These are phyloP conservation scores for Colletotrichum sp. DNA, from an alignment of 2,329 filamentous ascomycete genomes.

Conservation along the genomic window DNA sequence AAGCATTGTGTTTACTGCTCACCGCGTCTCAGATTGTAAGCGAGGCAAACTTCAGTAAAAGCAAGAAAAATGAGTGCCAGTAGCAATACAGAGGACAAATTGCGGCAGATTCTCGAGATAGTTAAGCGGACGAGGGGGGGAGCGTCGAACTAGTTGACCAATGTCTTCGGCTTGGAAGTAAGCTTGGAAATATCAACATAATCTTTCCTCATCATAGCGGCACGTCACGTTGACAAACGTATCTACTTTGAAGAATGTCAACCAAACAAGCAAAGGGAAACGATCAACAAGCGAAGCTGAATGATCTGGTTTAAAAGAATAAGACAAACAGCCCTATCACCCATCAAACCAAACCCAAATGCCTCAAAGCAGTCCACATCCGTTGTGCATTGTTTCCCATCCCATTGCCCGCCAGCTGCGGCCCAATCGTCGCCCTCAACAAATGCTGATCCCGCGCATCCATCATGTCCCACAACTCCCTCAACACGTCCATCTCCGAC, in stretches of 20 bases:
- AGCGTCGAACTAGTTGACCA: neutral
- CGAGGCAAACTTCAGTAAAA: neutral
- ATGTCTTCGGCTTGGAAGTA: neutral
- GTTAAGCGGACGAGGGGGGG: neutral
- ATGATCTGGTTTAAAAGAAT: neutral
- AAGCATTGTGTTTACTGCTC: neutral
- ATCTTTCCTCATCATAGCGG: rapidly evolving
- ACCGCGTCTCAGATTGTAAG: neutral
- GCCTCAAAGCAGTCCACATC: conserved; percentile 15
- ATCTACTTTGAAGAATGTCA: neutral
- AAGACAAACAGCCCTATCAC: neutral
- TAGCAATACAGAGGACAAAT: neutral
- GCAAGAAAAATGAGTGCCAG: neutral
- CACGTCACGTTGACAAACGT: neutral
- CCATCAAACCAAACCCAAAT: conserved; percentile 1
- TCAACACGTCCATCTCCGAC: conserved; percentile 7
- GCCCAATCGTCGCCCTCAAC: conserved; percentile 1
- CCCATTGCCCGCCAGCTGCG: conserved; percentile 1
- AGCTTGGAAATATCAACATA: neutral
- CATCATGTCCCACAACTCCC: conserved; percentile 17
- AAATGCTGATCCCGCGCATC: neutral
- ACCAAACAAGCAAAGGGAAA: neutral
- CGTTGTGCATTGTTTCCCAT: conserved; percentile 9
- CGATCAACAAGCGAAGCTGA: neutral
- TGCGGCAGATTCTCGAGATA: neutral